phyloP scores from a whole-genome alignment of 1,284 basidiomycete genomes.

The Prillingera fragicola region DNA sequence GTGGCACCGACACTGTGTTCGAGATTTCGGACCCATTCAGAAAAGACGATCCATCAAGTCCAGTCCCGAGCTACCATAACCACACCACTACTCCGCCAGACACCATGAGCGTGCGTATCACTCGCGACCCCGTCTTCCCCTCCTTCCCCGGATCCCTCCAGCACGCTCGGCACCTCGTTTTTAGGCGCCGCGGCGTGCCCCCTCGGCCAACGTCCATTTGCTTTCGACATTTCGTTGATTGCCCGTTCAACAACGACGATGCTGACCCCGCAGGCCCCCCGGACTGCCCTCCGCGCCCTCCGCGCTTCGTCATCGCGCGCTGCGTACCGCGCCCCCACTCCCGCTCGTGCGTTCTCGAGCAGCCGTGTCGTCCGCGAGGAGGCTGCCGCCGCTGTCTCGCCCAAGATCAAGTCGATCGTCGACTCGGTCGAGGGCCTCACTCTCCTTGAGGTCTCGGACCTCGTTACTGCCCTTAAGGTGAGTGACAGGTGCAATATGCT shows the following conservation, averaged over 20 bases:
- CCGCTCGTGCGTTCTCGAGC: slow-evolving; percentile 26
- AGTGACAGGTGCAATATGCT: too few relatives aligned
- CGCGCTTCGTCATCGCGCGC: slow-evolving; percentile 21
- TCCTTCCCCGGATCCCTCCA: background rate
- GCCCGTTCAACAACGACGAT: background rate
- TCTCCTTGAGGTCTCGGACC: slow-evolving; percentile 92
- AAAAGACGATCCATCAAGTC: too few relatives aligned
- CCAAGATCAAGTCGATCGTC: slow-evolving; percentile 76
- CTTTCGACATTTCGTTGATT: too few relatives aligned
- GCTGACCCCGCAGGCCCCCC: slow-evolving; percentile 16
- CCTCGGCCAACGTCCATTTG: too few relatives aligned
- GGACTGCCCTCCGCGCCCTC: slow-evolving; percentile 22
- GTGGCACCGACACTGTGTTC: too few relatives aligned
- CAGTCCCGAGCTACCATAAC: too few relatives aligned
- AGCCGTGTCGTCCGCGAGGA: slow-evolving; percentile 24
- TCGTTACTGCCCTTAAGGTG: slow-evolving; percentile 87
- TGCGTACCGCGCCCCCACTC: slow-evolving; percentile 9
- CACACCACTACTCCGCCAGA: background rate
- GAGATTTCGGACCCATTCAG: slow-evolving; percentile 16
- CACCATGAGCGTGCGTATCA: slow-evolving; percentile 7
- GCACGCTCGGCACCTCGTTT: background rate
- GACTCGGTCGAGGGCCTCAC: slow-evolving; percentile 89
- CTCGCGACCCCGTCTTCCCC: slow-evolving; percentile 7
- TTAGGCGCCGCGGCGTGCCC: background rate
- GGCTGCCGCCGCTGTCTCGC: slow-evolving; percentile 26